Evolutionary conservation across 2,329 filamentous ascomycete species (phyloP).

Genomic region (Cryphonectria parasitica): DNA sequence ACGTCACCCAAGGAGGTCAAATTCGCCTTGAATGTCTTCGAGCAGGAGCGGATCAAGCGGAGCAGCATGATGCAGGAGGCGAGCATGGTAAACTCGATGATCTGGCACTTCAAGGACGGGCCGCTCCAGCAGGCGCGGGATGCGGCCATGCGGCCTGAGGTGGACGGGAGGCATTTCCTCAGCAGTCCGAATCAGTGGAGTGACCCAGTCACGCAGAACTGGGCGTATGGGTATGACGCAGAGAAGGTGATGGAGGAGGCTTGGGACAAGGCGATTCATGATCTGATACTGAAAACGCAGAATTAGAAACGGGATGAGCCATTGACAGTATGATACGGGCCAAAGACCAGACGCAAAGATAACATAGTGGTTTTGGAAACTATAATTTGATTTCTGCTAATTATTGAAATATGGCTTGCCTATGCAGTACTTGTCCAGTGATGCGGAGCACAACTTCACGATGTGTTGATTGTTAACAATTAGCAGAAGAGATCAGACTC

Average conservation of each 20-base stretch:
- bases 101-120: conserved; percentile 53
- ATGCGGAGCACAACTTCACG: neutral
- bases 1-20: conserved; percentile 34
- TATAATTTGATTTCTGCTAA: neutral
- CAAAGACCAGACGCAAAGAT: too few relatives aligned
- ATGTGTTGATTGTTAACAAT: neutral
- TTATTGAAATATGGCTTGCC: neutral
- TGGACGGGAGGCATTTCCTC: conserved; percentile 41
- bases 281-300: neutral
- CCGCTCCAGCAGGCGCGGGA: conserved; percentile 47
- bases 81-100: conserved; percentile 48
- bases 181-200: conserved; percentile 53
- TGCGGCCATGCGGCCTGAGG: conserved; percentile 45
- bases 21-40: conserved; percentile 42
- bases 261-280: conserved; percentile 31
- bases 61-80: conserved; percentile 47
- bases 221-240: conserved; percentile 54
- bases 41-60: conserved; percentile 41
- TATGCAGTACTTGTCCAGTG: neutral
- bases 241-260: conserved; percentile 42
- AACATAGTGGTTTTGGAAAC: neutral
- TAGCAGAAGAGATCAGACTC: conserved; percentile 27
- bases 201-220: conserved; percentile 49
- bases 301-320: neutral
- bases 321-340: neutral